phyloP scores from a whole-genome alignment of 2,329 filamentous ascomycete species.

The Beauveria varroae region DNA sequence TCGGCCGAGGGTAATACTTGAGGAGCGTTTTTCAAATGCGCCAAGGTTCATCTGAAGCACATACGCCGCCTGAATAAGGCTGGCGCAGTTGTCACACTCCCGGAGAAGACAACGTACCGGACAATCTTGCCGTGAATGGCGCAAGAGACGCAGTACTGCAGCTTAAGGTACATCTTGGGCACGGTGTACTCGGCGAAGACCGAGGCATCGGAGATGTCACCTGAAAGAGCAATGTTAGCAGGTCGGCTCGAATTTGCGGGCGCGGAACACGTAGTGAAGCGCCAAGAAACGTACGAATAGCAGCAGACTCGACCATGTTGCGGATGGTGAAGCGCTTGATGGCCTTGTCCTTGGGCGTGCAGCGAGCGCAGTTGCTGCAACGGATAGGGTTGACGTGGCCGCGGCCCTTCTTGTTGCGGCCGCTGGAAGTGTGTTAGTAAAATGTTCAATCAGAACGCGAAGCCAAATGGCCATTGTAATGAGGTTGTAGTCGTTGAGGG shows the following conservation, averaged over 20 bases:
- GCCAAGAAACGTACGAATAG: constrained; percentile 74
- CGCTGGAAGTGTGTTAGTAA: constrained; percentile 46
- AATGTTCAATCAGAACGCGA: not conserved
- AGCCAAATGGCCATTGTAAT: not conserved
- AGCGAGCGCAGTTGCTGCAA: constrained; percentile 67
- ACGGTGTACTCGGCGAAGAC: constrained; percentile 99
- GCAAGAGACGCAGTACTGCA: constrained; percentile 99
- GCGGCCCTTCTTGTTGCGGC: constrained; percentile 99
- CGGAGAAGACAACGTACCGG: constrained; percentile 70
- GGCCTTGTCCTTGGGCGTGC: constrained; percentile 99
- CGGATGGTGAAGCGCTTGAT: constrained; percentile 99
- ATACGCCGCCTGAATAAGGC: constrained; percentile 28
- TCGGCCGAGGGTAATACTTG: constrained; percentile 14
- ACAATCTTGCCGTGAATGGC: constrained; percentile 99
- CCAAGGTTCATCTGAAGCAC: constrained; percentile 55
- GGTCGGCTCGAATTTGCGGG: not conserved
- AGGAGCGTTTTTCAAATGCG: constrained; percentile 35
- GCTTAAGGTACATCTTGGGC: constrained; percentile 99
- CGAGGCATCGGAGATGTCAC: constrained; percentile 99
- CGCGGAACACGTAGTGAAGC: not conserved
- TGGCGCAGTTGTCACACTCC: constrained; percentile 52
- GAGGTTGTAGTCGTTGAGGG: not conserved
- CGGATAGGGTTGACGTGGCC: constrained; percentile 99
- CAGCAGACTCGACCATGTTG: constrained; percentile 99
- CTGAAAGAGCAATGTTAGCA: constrained; percentile 38